These are phyloP conservation scores for Amylostereum areolatum DNA, from an alignment of 1,284 basidiomycete genomes.

Conservation along the genomic window DNA sequence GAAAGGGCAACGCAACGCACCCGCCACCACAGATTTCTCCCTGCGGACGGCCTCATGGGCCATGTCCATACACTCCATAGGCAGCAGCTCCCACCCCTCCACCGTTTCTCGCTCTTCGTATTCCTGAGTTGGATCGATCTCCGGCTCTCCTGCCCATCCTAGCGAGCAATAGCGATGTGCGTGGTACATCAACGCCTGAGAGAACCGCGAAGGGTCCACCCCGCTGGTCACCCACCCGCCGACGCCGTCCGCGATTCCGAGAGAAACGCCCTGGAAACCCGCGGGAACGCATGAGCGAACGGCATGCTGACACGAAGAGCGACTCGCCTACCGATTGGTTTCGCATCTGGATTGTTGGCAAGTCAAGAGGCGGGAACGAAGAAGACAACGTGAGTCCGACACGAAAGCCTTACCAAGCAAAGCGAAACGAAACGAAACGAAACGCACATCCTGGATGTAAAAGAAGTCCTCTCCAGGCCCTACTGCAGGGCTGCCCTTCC, in stretches of 20 bases:
- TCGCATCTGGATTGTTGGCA: constrained; percentile 48
- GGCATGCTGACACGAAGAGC: constrained; percentile 3
- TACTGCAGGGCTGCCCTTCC: constrained; percentile 26
- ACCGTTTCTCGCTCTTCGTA: constrained; percentile 40
- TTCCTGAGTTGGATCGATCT: constrained; percentile 46
- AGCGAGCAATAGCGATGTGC: constrained; percentile 61
- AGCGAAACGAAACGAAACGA: not conserved
- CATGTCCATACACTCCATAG: constrained; percentile 63
- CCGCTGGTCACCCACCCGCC: constrained; percentile 73
- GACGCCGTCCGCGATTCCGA: constrained; percentile 69
- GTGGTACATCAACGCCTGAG: constrained; percentile 66
- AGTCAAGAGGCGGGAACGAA: not conserved
- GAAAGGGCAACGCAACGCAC: constrained; percentile 32
- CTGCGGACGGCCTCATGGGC: constrained; percentile 69
- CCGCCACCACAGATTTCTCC: constrained; percentile 68
- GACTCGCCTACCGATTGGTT: constrained; percentile 63
- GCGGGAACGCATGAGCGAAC: constrained; percentile 13
- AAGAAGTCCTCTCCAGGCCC: constrained; percentile 78
- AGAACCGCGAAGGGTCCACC: constrained; percentile 76
- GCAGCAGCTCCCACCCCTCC: constrained; percentile 68
- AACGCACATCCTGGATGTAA: constrained; percentile 64
- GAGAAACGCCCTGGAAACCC: constrained; percentile 58
- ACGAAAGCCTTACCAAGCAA: too few species aligned
- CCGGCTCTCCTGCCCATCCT: constrained; percentile 69
- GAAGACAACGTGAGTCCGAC: not conserved